Conservation (phyloP, 352 stramenopile species). For the Pythium oligandrum region DNA sequence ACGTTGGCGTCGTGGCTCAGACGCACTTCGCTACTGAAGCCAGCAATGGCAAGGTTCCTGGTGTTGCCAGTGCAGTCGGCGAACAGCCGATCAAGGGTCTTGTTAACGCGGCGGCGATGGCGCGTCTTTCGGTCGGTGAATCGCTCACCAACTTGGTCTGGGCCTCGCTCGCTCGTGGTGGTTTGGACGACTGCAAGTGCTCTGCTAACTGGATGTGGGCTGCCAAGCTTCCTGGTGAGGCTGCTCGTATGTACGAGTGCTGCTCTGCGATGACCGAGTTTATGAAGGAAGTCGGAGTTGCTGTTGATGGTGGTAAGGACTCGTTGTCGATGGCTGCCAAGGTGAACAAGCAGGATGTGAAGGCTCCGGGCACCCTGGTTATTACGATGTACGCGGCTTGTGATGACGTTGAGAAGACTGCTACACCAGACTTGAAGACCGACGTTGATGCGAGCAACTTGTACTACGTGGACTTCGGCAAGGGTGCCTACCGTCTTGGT, state of each 20-base stretch:
- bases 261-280: slow-evolving; percentile 94
- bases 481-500: slow-evolving; percentile 90
- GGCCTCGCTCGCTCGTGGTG: slow-evolving; percentile 87
- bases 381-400: slow-evolving; percentile 97
- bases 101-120: slow-evolving; percentile 94
- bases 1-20: slow-evolving; percentile 97
- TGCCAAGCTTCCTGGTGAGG: slow-evolving; percentile 98
- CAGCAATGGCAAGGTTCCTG: slow-evolving; percentile 81
- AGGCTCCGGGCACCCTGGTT: slow-evolving; percentile 96
- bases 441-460: slow-evolving; percentile 73
- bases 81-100: slow-evolving; percentile 98
- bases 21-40: slow-evolving; percentile 87
- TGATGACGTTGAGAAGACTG: slow-evolving; percentile 95
- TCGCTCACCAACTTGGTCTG: slow-evolving; percentile 99
- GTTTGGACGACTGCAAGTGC: slow-evolving; percentile 96
- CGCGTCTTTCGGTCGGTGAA: slow-evolving; percentile 95
- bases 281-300: slow-evolving; percentile 94
- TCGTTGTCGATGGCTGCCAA: slow-evolving; percentile 98
- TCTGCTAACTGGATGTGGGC: slow-evolving; percentile 99
- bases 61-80: slow-evolving; percentile 95
- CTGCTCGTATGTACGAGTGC: slow-evolving; percentile 98
- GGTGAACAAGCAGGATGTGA: slow-evolving; percentile 93
- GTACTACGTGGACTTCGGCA: slow-evolving; percentile 95
- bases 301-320: slow-evolving; percentile 99
- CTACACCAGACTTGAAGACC: slow-evolving; percentile 97